A percentile compares a stretch with the other conserved stretches of the same genome.
Conservation (phyloP, 805 yeast genomes). For the Diddensiella caesifluorescens region DNA sequence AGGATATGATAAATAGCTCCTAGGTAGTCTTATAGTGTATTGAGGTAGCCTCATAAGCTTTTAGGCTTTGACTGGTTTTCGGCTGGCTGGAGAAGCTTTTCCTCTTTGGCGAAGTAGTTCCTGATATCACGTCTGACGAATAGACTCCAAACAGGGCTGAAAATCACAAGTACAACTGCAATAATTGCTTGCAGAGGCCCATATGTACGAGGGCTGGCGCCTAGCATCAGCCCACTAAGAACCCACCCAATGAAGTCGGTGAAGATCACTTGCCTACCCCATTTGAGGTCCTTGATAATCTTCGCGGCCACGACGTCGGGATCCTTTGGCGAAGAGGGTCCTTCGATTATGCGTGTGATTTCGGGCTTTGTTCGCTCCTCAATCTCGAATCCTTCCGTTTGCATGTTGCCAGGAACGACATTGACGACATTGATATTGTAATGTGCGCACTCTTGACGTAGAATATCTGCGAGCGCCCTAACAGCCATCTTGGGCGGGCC, state of each 20-base stretch:
- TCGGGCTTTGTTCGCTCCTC: conserved; percentile 84
- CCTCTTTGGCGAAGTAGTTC: conserved; percentile 40
- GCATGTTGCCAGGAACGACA: conserved; percentile 84
- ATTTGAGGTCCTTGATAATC: conserved; percentile 49
- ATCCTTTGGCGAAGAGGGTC: conserved; percentile 66
- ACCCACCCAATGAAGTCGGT: conserved; percentile 88
- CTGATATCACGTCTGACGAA: conserved; percentile 49
- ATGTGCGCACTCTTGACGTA: conserved; percentile 76
- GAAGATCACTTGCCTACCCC: conserved; percentile 66
- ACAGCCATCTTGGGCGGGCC: conserved; percentile 86
- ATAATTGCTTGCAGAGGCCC: conserved; percentile 47
- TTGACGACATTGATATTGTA: conserved; percentile 66
- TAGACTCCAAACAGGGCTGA: conserved; percentile 56
- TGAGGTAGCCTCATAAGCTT: background rate
- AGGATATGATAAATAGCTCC: conserved; percentile 6
- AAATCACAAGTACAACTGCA: conserved; percentile 44
- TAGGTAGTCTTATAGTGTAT: background rate
- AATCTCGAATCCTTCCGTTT: conserved; percentile 75
- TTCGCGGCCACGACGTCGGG: conserved; percentile 61
- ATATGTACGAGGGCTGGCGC: conserved; percentile 61
- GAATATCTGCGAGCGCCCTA: conserved; percentile 62
- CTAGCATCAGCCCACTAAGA: conserved; percentile 59
- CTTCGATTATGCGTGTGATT: conserved; percentile 79
- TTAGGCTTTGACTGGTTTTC: background rate
- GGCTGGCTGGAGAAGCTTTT: conserved; percentile 1